These are phyloP conservation scores for Fusarium sp. DNA, from an alignment of 2,329 filamentous ascomycete genomes.

Conservation along the genomic window DNA sequence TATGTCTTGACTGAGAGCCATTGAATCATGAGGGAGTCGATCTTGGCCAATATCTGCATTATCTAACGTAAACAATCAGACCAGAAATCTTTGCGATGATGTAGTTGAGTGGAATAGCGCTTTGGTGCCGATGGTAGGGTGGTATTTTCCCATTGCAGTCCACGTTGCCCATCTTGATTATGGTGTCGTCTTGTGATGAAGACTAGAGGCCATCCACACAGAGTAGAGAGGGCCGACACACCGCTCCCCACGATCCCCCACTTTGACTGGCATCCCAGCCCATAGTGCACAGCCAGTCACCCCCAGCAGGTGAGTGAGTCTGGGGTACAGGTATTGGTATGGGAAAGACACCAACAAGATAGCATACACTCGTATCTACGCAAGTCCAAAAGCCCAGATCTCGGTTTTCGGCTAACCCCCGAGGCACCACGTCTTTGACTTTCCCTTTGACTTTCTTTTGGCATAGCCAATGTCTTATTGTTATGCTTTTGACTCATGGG, in stretches of 20 bases:
- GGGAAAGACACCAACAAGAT: neutral
- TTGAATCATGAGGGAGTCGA: neutral
- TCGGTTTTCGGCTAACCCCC: slow-evolving; percentile 39
- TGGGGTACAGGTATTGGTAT: slow-evolving; percentile 29
- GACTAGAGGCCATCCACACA: slow-evolving; percentile 33
- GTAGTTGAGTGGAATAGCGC: slow-evolving; percentile 27
- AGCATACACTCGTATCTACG: neutral
- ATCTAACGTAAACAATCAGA: slow-evolving; percentile 19
- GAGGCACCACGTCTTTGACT: slow-evolving; percentile 12
- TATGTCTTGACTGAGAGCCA: slow-evolving; percentile 4
- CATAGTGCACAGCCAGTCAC: slow-evolving; percentile 12
- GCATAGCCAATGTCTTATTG: neutral
- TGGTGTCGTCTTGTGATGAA: slow-evolving; percentile 27
- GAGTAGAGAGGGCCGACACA: slow-evolving; percentile 28
- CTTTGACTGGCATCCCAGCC: neutral
- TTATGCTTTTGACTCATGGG: slow-evolving; percentile 10
- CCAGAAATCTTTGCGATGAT: slow-evolving; percentile 8
- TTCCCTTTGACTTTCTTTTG: neutral
- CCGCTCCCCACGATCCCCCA: slow-evolving; percentile 43
- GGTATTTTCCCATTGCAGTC: slow-evolving; percentile 20
- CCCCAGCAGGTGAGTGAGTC: slow-evolving; percentile 15
- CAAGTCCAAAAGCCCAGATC: neutral
- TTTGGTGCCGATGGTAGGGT: slow-evolving; percentile 16
- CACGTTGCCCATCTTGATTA: slow-evolving; percentile 25
- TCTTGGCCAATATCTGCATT: slow-evolving; percentile 7